Conservation (phyloP, 2,329 filamentous ascomycete genomes). For the Fusarium sp. region DNA sequence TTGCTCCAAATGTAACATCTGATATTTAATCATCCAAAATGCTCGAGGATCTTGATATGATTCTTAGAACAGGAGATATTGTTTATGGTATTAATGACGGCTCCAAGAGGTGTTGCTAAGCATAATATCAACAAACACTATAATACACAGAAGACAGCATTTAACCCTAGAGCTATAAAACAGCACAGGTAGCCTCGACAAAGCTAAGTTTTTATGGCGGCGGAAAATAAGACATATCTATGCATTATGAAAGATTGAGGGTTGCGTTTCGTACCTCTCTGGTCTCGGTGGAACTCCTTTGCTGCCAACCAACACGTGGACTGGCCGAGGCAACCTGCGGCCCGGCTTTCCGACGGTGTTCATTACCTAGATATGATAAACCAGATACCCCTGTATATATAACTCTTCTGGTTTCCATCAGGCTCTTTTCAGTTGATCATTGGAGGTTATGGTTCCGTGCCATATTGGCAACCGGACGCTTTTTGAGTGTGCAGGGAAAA, state of each 20-base stretch:
- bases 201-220: too few species aligned
- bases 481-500: not conserved
- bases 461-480: not conserved
- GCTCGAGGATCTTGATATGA: too few species aligned
- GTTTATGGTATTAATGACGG: too few species aligned
- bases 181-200: too few species aligned
- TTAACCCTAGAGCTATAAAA: too few species aligned
- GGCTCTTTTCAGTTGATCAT: not conserved
- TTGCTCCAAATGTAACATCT: not conserved
- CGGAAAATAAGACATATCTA: not conserved
- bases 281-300: not conserved
- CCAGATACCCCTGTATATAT: not conserved
- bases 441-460: not conserved
- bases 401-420: not conserved
- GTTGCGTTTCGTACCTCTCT: not conserved
- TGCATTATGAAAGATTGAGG: not conserved
- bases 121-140: too few species aligned
- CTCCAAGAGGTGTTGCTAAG: too few species aligned
- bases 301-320: not conserved
- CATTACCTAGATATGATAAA: not conserved
- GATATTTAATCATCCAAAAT: not conserved
- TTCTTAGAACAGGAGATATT: too few species aligned
- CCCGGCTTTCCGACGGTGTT: not conserved
- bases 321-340: not conserved
- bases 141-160: too few species aligned